phyloP scores from a whole-genome alignment of 2,329 filamentous ascomycete genomes.

The Aspergillus pseudotamarii region DNA sequence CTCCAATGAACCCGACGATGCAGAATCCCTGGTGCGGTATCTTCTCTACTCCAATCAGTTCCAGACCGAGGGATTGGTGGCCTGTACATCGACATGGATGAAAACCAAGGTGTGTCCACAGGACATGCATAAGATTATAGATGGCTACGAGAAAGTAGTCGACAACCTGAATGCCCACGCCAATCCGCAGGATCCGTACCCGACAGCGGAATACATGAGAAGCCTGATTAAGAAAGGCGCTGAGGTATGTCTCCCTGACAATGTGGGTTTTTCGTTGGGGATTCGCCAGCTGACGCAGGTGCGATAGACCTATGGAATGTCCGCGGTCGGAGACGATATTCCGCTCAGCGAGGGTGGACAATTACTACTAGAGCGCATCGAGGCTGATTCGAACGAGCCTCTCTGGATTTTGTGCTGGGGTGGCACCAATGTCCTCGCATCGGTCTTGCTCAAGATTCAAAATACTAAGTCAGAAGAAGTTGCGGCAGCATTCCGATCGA shows the following conservation, averaged over 20 bases:
- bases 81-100: background rate
- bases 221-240: background rate
- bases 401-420: background rate
- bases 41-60: background rate
- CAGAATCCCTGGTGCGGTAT: background rate
- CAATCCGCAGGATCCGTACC: background rate
- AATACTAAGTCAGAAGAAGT: background rate
- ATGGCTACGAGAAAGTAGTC: background rate
- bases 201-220: background rate
- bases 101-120: background rate
- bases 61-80: background rate
- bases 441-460: background rate
- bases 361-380: background rate
- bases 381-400: background rate
- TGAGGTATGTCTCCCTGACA: background rate
- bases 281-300: background rate
- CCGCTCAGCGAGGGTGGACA: background rate
- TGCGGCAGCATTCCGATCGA: background rate
- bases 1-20: background rate
- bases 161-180: background rate
- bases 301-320: background rate
- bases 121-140: background rate
- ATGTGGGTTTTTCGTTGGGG: background rate
- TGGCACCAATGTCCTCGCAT: background rate
- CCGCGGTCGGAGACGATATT: background rate